Base-by-base conservation (phyloP, 2,329 filamentous ascomycete genomes). In the Xylaria polymorpha region DNA sequence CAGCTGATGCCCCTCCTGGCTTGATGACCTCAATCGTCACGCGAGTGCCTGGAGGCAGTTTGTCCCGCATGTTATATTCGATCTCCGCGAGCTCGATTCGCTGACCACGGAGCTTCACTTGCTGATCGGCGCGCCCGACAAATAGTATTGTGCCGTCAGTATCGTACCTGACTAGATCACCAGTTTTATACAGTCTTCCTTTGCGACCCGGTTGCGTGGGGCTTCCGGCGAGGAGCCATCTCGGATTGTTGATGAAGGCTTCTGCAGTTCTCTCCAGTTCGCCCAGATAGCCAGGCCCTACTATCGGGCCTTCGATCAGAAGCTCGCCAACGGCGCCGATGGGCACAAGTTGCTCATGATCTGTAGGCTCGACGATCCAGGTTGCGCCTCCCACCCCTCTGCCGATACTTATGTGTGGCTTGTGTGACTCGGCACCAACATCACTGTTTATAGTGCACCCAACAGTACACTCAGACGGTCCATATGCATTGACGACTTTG, bases 81-180 rank as follows among this genome's bases (percentile, higher is more conserved):
- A 87, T 85, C 71, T 87, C 85, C 0, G 83, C 82, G 22, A 90
- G 82, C 78, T 90, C 92, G 61, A 91, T 85, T 64, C 90, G 82
- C 71, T 88, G 90, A 32, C 92, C 92, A 12, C 85, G 83, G 35
- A 92, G 80, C 79, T 93, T 92, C 64, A 91, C 86, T 77, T 90
- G 90, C n/a, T 86, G 86, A 73, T 92, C 90, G 72, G 89, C 90
- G 58, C 91, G 84, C 18, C 89, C 89, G 46, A 90, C 81, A 68
- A 88, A 90, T 9, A 85, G 78, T 46, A 90, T 83, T 7, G 82
- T 83, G 1, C 85, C 84, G 59, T 89, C 84, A 0, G 79, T 76
- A 51, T 86, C 82, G 64, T 89, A 88, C 32, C 81, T 82, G 0
- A 86, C 88, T 0, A 90, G 79, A 70, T 91, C 88, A 0, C 88